Evolutionary conservation across 2,329 filamentous ascomycete species (phyloP).

Genomic region (Verticillium tricorpus): DNA sequence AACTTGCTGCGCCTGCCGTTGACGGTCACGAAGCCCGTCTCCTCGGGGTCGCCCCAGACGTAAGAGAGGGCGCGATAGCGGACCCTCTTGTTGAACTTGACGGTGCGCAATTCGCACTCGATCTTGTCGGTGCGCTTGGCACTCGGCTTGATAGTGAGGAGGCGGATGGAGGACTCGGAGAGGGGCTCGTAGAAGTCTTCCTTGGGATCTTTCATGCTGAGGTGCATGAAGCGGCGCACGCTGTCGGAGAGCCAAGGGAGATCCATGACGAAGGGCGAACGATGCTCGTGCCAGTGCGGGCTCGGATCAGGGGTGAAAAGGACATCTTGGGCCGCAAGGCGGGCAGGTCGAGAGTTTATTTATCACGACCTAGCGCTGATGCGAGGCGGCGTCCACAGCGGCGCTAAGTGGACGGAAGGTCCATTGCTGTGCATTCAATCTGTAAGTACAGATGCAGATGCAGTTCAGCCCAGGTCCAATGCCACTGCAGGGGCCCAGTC

Average conservation of each 20-base stretch:
- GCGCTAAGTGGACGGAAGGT: background rate
- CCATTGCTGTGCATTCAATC: background rate
- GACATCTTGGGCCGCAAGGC: background rate
- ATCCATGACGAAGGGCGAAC: background rate
- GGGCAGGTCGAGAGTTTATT: background rate
- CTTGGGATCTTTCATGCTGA: background rate
- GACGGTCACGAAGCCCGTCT: constrained; percentile 2
- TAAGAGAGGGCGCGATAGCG: constrained; percentile 16
- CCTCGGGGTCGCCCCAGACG: constrained; percentile 11
- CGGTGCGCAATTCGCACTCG: background rate
- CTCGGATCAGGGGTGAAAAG: background rate
- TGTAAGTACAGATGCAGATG: background rate
- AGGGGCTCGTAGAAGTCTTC: background rate
- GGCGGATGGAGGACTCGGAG: background rate
- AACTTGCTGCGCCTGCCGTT: constrained; percentile 19
- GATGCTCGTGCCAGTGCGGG: background rate
- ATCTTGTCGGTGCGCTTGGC: background rate
- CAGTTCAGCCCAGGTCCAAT: background rate
- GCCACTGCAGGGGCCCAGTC: too few species aligned
- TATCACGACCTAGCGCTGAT: background rate
- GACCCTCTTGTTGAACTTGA: background rate
- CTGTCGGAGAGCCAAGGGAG: background rate
- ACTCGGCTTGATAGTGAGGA: background rate
- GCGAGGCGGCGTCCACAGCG: background rate
- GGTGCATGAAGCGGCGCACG: background rate